Percentiles rank a stretch among this genome's conserved stretches.
These are phyloP conservation scores for Alternaria triticina DNA, from an alignment of 2,329 filamentous ascomycete species.

Conservation along the genomic window DNA sequence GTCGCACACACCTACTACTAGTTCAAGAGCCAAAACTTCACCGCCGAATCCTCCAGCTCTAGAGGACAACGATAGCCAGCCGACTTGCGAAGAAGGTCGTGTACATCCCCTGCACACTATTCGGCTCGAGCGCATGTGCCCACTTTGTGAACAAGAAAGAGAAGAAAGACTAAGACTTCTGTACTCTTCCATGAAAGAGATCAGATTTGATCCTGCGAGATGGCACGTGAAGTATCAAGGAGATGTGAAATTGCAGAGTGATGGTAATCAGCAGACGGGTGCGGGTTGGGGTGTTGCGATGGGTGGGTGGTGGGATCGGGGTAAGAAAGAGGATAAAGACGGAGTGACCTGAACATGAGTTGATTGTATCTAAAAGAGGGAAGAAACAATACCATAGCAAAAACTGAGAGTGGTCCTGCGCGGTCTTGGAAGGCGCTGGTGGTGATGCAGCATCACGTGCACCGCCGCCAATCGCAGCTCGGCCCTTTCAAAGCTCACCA, in stretches of 20 bases:
- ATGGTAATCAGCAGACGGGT: background rate
- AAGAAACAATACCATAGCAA: too few species aligned
- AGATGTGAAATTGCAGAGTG: background rate
- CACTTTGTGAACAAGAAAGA: constrained; percentile 7
- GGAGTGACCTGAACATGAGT: background rate
- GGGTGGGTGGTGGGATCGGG: constrained; percentile 10
- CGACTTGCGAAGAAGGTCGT: background rate
- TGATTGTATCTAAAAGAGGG: background rate
- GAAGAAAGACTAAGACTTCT: constrained; percentile 8
- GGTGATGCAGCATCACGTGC: constrained; percentile 16
- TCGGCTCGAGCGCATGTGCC: background rate
- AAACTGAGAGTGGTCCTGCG: background rate
- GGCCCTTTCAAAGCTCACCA: constrained; percentile 17
- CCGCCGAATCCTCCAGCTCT: too few species aligned
- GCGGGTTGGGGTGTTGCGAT: background rate
- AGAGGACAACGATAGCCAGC: background rate
- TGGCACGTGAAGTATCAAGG: constrained; percentile 16
- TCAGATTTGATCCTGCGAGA: background rate
- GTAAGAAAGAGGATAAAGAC: constrained; percentile 1
- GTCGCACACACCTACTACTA: background rate
- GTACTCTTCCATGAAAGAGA: background rate
- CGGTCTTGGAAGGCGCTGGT: background rate
- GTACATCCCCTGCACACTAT: constrained; percentile 5
- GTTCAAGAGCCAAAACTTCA: background rate
- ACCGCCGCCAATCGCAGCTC: constrained; percentile 16